Evolutionary conservation across 148 eudicot genomes (phyloP).

Genomic region (Selenicereus undatus): DNA sequence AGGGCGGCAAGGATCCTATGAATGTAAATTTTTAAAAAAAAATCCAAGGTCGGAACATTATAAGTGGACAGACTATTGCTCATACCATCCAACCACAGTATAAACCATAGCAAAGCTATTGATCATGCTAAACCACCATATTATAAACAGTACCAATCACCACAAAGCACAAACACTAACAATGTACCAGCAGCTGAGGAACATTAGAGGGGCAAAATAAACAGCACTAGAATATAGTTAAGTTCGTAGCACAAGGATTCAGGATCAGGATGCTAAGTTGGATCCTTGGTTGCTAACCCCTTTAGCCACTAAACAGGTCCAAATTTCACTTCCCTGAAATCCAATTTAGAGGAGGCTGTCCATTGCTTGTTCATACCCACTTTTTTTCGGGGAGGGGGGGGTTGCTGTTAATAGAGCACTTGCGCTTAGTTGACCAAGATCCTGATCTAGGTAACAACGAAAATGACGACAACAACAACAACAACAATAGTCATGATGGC

Average conservation of each 20-base stretch:
- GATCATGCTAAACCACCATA: background rate
- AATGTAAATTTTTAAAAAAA: background rate
- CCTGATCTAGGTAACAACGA: no score
- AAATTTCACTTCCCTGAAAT: no score
- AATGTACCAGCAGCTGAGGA: background rate
- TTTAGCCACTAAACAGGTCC: no score
- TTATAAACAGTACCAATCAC: background rate
- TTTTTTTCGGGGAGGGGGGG: background rate
- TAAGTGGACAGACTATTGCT: background rate
- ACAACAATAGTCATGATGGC: no score
- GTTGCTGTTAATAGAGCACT: no score
- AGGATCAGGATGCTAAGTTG: background rate
- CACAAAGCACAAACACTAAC: background rate
- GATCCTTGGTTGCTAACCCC: no score
- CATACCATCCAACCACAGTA: background rate
- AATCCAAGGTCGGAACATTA: conserved; percentile 2
- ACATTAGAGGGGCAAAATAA: background rate
- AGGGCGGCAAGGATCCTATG: conserved; percentile 84
- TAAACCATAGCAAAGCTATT: no score
- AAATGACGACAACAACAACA: no score
- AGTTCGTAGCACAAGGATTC: background rate
- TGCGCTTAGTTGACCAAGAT: no score
- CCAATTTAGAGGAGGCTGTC: background rate
- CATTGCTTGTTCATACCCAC: background rate
- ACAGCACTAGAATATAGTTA: background rate